These are phyloP conservation scores for Fagopyrum tataricum DNA, from an alignment of 148 eudicot species.

Conservation along the genomic window DNA sequence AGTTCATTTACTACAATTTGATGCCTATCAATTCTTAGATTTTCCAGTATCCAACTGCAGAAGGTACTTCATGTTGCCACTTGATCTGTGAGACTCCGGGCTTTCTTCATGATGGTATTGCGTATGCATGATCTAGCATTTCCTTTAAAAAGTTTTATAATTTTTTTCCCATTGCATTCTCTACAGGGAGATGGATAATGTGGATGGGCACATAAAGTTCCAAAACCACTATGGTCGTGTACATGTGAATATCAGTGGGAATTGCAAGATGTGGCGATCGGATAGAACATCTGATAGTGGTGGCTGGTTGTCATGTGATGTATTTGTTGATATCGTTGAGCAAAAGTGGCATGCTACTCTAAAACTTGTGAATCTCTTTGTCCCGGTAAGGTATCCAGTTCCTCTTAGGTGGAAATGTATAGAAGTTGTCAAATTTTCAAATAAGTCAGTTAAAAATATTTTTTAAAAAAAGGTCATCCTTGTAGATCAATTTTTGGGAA, in stretches of 20 bases:
- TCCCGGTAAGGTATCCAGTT: constrained; percentile 71
- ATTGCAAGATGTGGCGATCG: constrained; percentile 89
- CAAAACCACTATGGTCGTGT: constrained; percentile 82
- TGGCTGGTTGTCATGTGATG: constrained; percentile 92
- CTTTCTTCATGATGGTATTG: not conserved
- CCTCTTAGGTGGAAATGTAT: not conserved
- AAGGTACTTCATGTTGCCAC: not conserved
- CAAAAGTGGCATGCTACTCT: constrained; percentile 97
- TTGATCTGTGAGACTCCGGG: not conserved
- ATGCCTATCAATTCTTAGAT: not conserved
- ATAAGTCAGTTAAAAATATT: not conserved
- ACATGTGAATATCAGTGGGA: constrained; percentile 82
- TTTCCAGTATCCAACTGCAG: not conserved
- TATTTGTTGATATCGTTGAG: constrained; percentile 84
- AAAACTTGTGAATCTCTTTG: constrained; percentile 71
- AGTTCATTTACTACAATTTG: not conserved
- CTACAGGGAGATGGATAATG: constrained; percentile 83
- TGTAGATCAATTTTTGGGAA: not conserved
- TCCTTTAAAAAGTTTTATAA: constrained; percentile 8
- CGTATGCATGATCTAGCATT: not conserved
- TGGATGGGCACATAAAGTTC: constrained; percentile 74
- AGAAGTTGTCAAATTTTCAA: not conserved
- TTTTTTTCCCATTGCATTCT: constrained; percentile 17
- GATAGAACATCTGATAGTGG: constrained; percentile 57
- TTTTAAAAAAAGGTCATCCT: not conserved